phyloP scores from a whole-genome alignment of 257 asterid species.

The Eucommia ulmoides region DNA sequence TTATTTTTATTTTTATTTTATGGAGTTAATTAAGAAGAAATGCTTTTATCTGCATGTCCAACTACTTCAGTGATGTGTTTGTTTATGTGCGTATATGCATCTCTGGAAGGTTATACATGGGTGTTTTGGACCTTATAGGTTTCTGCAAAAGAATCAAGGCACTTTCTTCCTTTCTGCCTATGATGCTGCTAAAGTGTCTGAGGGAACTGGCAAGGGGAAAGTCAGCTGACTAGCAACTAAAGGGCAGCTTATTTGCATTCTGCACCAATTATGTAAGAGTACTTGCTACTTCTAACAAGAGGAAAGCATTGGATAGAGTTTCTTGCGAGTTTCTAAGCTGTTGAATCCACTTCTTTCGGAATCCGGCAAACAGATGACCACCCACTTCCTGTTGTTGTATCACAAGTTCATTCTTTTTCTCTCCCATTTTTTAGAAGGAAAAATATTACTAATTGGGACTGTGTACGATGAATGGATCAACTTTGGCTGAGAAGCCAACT shows the following conservation, averaged over 20 bases:
- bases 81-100: no score
- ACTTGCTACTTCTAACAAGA: not conserved
- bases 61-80: no score
- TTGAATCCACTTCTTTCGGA: not conserved
- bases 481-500: not conserved
- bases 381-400: not conserved
- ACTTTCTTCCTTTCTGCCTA: slow-evolving; percentile 52
- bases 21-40: not conserved
- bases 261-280: not conserved
- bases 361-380: not conserved
- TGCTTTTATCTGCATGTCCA: not conserved
- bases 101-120: not conserved
- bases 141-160: slow-evolving; percentile 62
- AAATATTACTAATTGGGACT: not conserved
- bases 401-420: not conserved
- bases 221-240: slow-evolving; percentile 24
- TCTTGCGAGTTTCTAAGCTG: slow-evolving; percentile 4
- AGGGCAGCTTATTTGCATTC: no score
- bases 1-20: no score
- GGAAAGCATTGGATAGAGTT: slow-evolving; percentile 10
- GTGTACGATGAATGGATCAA: not conserved
- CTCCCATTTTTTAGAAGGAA: not conserved
- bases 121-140: slow-evolving; percentile 31
- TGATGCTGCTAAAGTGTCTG: slow-evolving; percentile 39
- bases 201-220: slow-evolving; percentile 45